A percentile compares a stretch with the other conserved stretches of the same genome.
Conservation (phyloP, 2,329 filamentous ascomycete species). For the Fusarium sp. region DNA sequence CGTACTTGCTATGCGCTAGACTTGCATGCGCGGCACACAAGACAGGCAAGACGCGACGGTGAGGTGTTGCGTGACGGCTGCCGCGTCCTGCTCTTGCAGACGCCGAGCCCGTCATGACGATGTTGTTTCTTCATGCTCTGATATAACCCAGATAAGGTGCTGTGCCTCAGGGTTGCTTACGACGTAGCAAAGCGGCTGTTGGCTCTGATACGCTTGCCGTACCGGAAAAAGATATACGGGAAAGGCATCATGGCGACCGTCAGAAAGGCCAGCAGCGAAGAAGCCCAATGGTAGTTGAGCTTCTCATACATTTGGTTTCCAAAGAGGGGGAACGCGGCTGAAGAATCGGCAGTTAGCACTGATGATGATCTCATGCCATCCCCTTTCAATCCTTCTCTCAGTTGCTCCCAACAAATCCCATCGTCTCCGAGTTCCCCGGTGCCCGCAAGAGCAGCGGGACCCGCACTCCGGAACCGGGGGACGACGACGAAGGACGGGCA, state of each 20-base stretch:
- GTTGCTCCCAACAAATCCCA: not conserved
- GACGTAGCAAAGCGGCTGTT: slow-evolving; percentile 65
- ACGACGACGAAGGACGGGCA: not conserved
- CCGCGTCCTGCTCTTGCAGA: not conserved
- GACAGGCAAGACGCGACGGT: not conserved
- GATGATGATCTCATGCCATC: not conserved
- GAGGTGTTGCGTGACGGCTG: not conserved
- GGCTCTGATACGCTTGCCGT: slow-evolving; percentile 67
- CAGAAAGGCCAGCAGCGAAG: slow-evolving; percentile 70
- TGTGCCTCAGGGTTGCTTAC: slow-evolving; percentile 3
- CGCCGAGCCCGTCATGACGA: not conserved
- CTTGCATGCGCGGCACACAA: not conserved
- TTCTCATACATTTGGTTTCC: slow-evolving; percentile 78
- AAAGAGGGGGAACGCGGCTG: slow-evolving; percentile 81
- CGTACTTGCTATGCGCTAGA: not conserved
- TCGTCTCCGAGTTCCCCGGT: not conserved
- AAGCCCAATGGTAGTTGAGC: slow-evolving; percentile 79
- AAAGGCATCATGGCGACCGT: slow-evolving; percentile 73
- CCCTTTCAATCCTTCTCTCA: not conserved
- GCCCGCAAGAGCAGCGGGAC: not conserved
- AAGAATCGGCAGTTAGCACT: slow-evolving; percentile 7
- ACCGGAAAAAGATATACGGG: slow-evolving; percentile 72
- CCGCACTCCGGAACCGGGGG: slow-evolving; percentile 6
- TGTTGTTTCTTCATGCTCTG: not conserved
- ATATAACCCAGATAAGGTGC: slow-evolving; percentile 4